phyloP scores from a whole-genome alignment of 192 early-diverging fungal genomes.

The Coemansia sp. region DNA sequence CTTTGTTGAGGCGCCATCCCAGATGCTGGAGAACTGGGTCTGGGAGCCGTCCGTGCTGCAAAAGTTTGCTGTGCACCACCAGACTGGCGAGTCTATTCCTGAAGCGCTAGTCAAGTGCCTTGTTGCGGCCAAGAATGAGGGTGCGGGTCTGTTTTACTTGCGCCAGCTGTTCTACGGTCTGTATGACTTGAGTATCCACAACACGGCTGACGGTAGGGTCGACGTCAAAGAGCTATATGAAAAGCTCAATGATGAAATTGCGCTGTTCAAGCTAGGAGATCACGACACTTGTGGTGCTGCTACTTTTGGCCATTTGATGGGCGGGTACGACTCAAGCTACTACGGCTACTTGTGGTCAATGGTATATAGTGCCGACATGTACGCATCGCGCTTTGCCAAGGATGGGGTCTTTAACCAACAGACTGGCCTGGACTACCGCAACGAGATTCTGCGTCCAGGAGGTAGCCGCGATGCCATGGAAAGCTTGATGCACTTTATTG shows the following conservation, averaged over 20 bases:
- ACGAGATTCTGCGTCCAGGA: conserved; percentile 67
- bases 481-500: conserved; percentile 63
- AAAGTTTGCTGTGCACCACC: conserved; percentile 65
- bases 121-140: conserved; percentile 71
- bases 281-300: conserved; percentile 72
- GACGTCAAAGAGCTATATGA: conserved; percentile 49
- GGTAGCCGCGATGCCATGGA: conserved; percentile 69
- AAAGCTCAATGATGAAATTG: conserved; percentile 43
- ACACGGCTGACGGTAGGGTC: conserved; percentile 48
- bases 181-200: conserved; percentile 77
- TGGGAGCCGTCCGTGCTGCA: conserved; percentile 62
- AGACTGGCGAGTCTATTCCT: conserved; percentile 69
- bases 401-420: conserved; percentile 57
- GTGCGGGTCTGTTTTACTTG: conserved; percentile 68
- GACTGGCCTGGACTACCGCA: conserved; percentile 71
- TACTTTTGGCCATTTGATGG: conserved; percentile 67
- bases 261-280: conserved; percentile 51
- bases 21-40: conserved; percentile 89
- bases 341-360: conserved; percentile 80
- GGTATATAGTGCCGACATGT: conserved; percentile 84
- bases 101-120: conserved; percentile 66
- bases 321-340: conserved; percentile 74
- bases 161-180: conserved; percentile 77
- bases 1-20: conserved; percentile 87
- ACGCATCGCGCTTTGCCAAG: conserved; percentile 63